Percentiles rank a stretch among this genome's conserved stretches.
Conservation (phyloP, 495 filamentous ascomycete species). For the Filosporella fistucella region DNA sequence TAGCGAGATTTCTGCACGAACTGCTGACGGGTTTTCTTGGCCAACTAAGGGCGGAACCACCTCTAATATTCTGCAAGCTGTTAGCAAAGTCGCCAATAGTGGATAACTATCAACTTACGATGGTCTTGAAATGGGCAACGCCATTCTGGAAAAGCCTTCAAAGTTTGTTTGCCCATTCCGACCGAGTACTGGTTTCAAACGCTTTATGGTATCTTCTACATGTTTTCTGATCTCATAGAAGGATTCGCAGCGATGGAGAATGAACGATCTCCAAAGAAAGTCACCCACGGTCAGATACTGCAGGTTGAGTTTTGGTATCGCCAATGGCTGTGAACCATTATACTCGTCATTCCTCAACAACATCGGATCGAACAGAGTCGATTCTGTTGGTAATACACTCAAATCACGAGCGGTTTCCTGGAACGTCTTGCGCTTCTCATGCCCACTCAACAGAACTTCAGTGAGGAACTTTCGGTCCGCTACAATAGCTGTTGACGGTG, state of each 20-base stretch:
- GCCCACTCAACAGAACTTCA: slow-evolving; percentile 71
- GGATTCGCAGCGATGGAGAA: slow-evolving; percentile 84
- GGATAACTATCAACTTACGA: slow-evolving; percentile 35
- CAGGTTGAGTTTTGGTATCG: slow-evolving; percentile 91
- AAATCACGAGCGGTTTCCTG: slow-evolving; percentile 70
- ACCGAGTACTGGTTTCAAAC: slow-evolving; percentile 65
- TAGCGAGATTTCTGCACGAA: slow-evolving; percentile 83
- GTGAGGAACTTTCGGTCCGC: slow-evolving; percentile 63
- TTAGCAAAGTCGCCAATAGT: slow-evolving; percentile 16
- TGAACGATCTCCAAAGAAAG: slow-evolving; percentile 89
- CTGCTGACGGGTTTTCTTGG: slow-evolving; percentile 75
- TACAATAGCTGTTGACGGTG: slow-evolving; percentile 57
- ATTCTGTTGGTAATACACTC: slow-evolving; percentile 78
- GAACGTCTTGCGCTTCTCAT: slow-evolving; percentile 78
- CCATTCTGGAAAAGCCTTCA: slow-evolving; percentile 87
- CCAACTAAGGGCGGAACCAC: slow-evolving; percentile 82
- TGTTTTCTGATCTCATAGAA: slow-evolving; percentile 94
- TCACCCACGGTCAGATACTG: slow-evolving; percentile 95
- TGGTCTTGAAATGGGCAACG: slow-evolving; percentile 78
- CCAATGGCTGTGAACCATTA: slow-evolving; percentile 81
- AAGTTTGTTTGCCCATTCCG: slow-evolving; percentile 65
- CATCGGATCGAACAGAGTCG: slow-evolving; percentile 77
- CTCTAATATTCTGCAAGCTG: slow-evolving; percentile 60
- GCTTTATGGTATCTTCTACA: slow-evolving; percentile 75
- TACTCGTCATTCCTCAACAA: slow-evolving; percentile 83